phyloP scores from a whole-genome alignment of 169 alveolate genomes.

The Theileria annulata region DNA sequence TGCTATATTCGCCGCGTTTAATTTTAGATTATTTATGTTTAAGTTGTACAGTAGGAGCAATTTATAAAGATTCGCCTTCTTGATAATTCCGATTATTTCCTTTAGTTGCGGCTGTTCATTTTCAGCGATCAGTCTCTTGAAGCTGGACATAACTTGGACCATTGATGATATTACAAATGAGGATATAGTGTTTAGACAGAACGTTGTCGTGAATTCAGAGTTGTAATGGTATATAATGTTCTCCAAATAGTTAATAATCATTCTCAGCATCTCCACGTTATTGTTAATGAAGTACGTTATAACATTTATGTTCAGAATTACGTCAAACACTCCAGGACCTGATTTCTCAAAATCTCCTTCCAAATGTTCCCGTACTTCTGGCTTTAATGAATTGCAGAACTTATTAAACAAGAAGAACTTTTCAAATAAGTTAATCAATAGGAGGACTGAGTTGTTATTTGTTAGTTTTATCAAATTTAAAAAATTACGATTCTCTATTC shows the following conservation, averaged over 20 bases:
- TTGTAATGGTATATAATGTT: constrained; percentile 4
- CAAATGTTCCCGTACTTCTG: background rate
- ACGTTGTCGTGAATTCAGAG: background rate
- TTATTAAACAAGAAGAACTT: background rate
- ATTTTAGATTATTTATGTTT: background rate
- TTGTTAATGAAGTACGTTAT: constrained; percentile 7
- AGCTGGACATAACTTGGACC: background rate
- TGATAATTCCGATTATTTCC: background rate
- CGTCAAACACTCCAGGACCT: constrained; percentile 7
- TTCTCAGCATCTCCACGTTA: constrained; percentile 10
- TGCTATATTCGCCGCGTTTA: background rate
- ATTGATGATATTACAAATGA: background rate
- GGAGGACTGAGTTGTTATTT: background rate
- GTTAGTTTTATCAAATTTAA: constrained; percentile 3
- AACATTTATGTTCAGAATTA: background rate
- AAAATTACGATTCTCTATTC: background rate
- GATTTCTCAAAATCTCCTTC: constrained; percentile 2
- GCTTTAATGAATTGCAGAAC: background rate
- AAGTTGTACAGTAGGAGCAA: background rate
- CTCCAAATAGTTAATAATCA: constrained; percentile 4
- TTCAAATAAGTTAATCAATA: background rate
- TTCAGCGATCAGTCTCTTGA: background rate
- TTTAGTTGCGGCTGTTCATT: constrained; percentile 1
- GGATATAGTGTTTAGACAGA: background rate
- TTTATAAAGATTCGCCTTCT: background rate